These are phyloP conservation scores for Sugiyamaella mastotermitis DNA, from an alignment of 805 yeast species.

Conservation along the genomic window DNA sequence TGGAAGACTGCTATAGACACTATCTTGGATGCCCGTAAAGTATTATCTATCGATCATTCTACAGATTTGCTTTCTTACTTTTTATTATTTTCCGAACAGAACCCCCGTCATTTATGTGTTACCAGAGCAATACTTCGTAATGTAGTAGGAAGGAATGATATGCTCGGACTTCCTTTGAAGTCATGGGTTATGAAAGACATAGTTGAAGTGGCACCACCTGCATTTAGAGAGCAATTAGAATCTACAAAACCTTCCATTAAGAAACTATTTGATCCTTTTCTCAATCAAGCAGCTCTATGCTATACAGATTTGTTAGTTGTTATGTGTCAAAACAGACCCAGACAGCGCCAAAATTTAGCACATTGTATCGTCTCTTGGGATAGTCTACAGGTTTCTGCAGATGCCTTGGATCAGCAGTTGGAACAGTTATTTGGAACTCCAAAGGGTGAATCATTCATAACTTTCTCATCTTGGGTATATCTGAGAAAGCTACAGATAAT, in stretches of 20 bases:
- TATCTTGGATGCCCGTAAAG: slow-evolving; percentile 14
- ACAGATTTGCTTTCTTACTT: slow-evolving; percentile 29
- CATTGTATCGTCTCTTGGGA: slow-evolving; percentile 62
- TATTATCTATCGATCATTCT: slow-evolving; percentile 19
- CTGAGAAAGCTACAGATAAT: slow-evolving; percentile 60
- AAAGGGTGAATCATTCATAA: slow-evolving; percentile 1
- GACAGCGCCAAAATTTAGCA: slow-evolving; percentile 73
- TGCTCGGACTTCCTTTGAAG: slow-evolving; percentile 13
- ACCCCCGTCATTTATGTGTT: slow-evolving; percentile 22
- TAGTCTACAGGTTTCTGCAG: slow-evolving; percentile 70
- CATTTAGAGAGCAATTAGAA: slow-evolving; percentile 29
- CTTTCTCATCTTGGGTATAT: slow-evolving; percentile 57
- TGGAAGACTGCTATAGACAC: slow-evolving; percentile 17
- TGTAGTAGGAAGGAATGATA: slow-evolving; percentile 3
- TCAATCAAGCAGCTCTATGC: slow-evolving; percentile 31
- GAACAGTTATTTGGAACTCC: slow-evolving; percentile 19
- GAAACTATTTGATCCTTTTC: slow-evolving; percentile 27
- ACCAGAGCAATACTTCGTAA: slow-evolving; percentile 24
- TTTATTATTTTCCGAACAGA: slow-evolving; percentile 24
- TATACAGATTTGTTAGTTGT: slow-evolving; percentile 42
- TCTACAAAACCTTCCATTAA: slow-evolving; percentile 22
- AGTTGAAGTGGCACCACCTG: slow-evolving; percentile 37
- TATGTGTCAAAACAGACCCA: slow-evolving; percentile 63
- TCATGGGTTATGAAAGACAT: slow-evolving; percentile 36
- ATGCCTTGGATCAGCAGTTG: slow-evolving; percentile 48